phyloP scores from a whole-genome alignment of 805 yeast species.

The Monosporozyma unispora region DNA sequence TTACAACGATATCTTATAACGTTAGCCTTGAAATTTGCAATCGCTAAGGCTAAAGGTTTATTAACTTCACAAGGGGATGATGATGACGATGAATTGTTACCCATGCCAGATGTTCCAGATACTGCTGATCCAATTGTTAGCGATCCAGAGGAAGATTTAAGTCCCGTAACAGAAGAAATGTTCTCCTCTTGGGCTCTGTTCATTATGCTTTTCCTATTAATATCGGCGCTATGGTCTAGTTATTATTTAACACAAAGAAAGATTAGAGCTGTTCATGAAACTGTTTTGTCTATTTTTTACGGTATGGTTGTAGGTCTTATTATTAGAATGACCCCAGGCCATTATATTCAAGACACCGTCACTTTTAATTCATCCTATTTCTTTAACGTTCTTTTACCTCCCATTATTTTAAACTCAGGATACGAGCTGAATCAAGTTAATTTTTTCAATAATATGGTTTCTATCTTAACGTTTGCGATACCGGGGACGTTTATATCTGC shows the following conservation, averaged over 20 bases:
- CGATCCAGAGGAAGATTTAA: conserved; percentile 55
- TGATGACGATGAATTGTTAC: conserved; percentile 34
- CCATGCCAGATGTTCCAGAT: conserved; percentile 23
- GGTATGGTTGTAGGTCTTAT: conserved; percentile 94
- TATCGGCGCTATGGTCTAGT: conserved; percentile 90
- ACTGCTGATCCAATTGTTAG: conserved; percentile 33
- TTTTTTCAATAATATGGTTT: conserved; percentile 84
- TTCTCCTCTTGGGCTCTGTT: conserved; percentile 96
- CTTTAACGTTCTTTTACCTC: conserved; percentile 89
- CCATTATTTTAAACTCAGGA: conserved; percentile 92
- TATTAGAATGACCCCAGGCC: conserved; percentile 89
- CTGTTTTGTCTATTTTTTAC: conserved; percentile 88
- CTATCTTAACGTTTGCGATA: conserved; percentile 87
- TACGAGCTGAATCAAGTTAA: conserved; percentile 94
- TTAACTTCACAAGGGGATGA: conserved; percentile 14
- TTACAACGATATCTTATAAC: conserved; percentile 3
- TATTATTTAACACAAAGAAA: conserved; percentile 85
- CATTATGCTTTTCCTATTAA: conserved; percentile 68
- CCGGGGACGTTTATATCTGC: conserved; percentile 95
- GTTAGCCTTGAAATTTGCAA: conserved; percentile 2
- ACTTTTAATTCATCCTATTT: conserved; percentile 91
- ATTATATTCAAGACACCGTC: conserved; percentile 92
- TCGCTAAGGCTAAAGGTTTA: conserved; percentile 1
- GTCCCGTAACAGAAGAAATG: conserved; percentile 89
- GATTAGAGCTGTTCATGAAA: conserved; percentile 94